Evolutionary conservation across 164 flowering plant genomes (phyloP).

Genomic region (Cinnamomum micranthum): DNA sequence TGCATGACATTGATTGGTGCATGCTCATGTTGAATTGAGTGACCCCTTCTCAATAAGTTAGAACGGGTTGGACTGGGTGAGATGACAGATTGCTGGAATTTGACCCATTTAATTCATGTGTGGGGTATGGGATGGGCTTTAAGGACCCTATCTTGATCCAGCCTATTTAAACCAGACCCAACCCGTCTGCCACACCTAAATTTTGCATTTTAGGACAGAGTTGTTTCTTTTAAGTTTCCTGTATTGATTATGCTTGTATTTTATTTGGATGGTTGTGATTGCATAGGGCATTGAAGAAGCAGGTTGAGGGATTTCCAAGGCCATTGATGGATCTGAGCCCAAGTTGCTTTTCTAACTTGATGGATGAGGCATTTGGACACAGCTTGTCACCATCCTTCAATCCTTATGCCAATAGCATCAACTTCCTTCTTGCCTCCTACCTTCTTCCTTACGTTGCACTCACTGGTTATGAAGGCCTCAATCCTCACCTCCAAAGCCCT

Average conservation of each 20-base stretch:
- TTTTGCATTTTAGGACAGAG: background rate
- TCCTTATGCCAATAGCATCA: conserved; percentile 61
- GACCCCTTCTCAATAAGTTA: too few relatives aligned
- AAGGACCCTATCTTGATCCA: too few relatives aligned
- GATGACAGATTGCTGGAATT: background rate
- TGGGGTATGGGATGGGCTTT: too few relatives aligned
- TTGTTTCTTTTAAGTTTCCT: background rate
- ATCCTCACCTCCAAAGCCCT: background rate
- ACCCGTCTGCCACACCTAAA: too few relatives aligned
- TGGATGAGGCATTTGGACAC: conserved; percentile 49
- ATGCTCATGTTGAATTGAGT: background rate
- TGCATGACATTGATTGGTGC: background rate
- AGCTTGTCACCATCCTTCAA: conserved; percentile 56
- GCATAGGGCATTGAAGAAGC: conserved; percentile 54
- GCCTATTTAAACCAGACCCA: too few relatives aligned
- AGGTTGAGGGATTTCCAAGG: conserved; percentile 67
- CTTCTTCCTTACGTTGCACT: conserved; percentile 68
- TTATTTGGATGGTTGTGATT: background rate
- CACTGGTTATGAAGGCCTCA: conserved; percentile 50
- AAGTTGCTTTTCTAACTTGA: conserved; percentile 35
- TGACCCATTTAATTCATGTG: too few relatives aligned
- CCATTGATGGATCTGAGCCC: conserved; percentile 58
- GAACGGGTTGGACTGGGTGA: too few relatives aligned
- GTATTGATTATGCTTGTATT: background rate
- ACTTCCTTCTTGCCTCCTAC: conserved; percentile 21